A percentile compares a stretch with the other conserved stretches of the same genome.
phyloP scores from a whole-genome alignment of 768 basidiomycete species.

The Phylloporus sp. region DNA sequence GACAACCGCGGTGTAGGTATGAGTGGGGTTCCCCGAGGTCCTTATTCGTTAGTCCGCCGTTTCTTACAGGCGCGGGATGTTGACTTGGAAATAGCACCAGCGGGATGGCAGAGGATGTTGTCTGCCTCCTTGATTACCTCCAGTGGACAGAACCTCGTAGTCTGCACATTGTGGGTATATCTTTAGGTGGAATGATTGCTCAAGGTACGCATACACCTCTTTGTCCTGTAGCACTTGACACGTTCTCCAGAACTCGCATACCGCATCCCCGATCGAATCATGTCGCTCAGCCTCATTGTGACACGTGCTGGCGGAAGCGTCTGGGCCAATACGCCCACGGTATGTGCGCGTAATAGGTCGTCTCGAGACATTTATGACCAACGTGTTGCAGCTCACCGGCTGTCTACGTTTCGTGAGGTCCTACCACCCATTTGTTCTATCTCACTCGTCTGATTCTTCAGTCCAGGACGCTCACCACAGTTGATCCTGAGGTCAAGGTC shows the following conservation, averaged over 20 bases:
- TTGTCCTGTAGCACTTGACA: not conserved
- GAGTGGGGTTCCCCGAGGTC: slow-evolving; percentile 65
- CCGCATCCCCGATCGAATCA: slow-evolving; percentile 62
- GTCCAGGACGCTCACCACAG: slow-evolving; percentile 33
- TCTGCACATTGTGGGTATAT: slow-evolving; percentile 70
- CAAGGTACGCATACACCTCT: slow-evolving; percentile 46
- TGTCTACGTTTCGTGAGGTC: slow-evolving; percentile 35
- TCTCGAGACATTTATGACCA: not conserved
- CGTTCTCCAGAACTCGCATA: slow-evolving; percentile 55
- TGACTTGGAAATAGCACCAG: slow-evolving; percentile 46
- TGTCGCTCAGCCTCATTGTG: slow-evolving; percentile 61
- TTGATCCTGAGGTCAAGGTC: slow-evolving; percentile 46
- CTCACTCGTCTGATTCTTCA: slow-evolving; percentile 5
- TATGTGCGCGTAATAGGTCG: slow-evolving; percentile 29
- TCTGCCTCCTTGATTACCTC: slow-evolving; percentile 63
- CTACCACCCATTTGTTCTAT: not conserved
- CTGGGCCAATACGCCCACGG: slow-evolving; percentile 63
- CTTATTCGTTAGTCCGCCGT: slow-evolving; percentile 58
- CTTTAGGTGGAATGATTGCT: slow-evolving; percentile 82
- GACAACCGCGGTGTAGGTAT: slow-evolving; percentile 85
- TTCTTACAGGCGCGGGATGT: not conserved
- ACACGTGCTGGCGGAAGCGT: slow-evolving; percentile 62
- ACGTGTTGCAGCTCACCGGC: slow-evolving; percentile 37
- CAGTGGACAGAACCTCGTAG: slow-evolving; percentile 63
- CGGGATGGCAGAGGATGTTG: slow-evolving; percentile 73